phyloP scores from a whole-genome alignment of 208 protist genomes.

The Trypanosoma cruzi region DNA sequence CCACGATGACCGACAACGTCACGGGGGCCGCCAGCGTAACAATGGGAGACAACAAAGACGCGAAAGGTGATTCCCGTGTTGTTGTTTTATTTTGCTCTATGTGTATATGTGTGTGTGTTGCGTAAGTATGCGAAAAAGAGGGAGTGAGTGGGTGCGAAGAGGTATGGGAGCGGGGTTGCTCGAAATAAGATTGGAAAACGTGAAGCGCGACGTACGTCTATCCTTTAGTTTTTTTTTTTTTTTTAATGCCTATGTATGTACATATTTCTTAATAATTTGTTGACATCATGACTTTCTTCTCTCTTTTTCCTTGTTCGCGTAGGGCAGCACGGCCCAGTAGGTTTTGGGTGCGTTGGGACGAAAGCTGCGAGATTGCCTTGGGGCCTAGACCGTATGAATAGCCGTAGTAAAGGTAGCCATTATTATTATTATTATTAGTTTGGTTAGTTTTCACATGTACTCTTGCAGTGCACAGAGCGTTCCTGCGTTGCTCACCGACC shows the following conservation, averaged over 20 bases:
- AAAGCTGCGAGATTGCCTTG: background rate
- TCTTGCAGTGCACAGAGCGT: conserved; percentile 29
- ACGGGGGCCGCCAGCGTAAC: conserved; percentile 8
- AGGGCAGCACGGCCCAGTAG: background rate
- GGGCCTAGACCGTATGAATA: background rate
- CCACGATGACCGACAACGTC: conserved; percentile 9
- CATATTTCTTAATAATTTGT: background rate
- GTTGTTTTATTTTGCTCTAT: background rate
- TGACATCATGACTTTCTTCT: background rate
- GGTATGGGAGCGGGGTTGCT: background rate
- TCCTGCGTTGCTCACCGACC: conserved; percentile 40
- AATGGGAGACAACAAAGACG: conserved; percentile 12
- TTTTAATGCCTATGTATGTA: background rate
- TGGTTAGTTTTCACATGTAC: background rate
- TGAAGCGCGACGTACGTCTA: no score
- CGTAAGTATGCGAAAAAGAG: background rate
- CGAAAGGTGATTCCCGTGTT: conserved; percentile 14
- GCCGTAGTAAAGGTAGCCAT: no score
- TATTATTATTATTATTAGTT: no score
- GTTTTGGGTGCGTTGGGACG: background rate
- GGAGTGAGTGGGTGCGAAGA: background rate
- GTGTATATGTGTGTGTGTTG: background rate
- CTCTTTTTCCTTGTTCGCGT: background rate
- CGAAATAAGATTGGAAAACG: background rate
- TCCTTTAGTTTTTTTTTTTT: background rate